A percentile compares a stretch with the other conserved stretches of the same genome.
Conservation (phyloP, 2,329 filamentous ascomycete genomes). For the Periconia macrospinosa region DNA sequence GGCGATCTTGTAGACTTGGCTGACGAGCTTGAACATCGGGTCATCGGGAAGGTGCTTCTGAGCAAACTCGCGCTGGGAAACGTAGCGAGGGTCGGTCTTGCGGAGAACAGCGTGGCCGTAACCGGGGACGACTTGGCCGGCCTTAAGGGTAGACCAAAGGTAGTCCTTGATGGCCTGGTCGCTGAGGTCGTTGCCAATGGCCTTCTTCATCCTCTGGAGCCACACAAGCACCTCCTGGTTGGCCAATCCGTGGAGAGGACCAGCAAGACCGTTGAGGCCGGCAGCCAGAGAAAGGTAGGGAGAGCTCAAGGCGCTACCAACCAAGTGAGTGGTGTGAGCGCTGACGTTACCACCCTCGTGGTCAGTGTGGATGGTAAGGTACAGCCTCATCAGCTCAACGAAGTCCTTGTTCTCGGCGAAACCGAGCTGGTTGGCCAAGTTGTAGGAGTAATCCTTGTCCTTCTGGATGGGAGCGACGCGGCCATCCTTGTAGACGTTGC, state of each 20-base stretch:
- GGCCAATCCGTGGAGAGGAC: slow-evolving; percentile 96
- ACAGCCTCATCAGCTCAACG: slow-evolving; percentile 96
- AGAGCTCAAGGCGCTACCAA: slow-evolving; percentile 94
- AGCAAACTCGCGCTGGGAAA: slow-evolving; percentile 95
- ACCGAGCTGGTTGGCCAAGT: slow-evolving; percentile 99
- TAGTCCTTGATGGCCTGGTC: slow-evolving; percentile 98
- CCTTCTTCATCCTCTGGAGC: slow-evolving; percentile 98
- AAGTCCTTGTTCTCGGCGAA: slow-evolving; percentile 96
- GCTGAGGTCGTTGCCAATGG: slow-evolving; percentile 88
- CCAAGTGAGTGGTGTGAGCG: slow-evolving; percentile 97
- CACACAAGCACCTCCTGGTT: slow-evolving; percentile 99
- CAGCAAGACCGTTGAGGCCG: slow-evolving; percentile 96
- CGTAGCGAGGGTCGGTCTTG: slow-evolving; percentile 99
- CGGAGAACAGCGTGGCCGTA: slow-evolving; percentile 99
- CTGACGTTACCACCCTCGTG: slow-evolving; percentile 99
- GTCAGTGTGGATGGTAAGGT: slow-evolving; percentile 99
- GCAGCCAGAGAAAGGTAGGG: slow-evolving; percentile 95
- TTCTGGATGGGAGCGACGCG: slow-evolving; percentile 95
- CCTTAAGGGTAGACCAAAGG: slow-evolving; percentile 96
- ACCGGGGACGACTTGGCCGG: slow-evolving; percentile 92
- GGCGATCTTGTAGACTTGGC: slow-evolving; percentile 99
- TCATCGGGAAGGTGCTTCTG: slow-evolving; percentile 92
- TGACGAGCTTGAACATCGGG: slow-evolving; percentile 99
- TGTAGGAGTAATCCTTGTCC: slow-evolving; percentile 99
- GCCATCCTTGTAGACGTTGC: slow-evolving; percentile 99